Base-by-base conservation (phyloP, 1,284 basidiomycete genomes). In the Ustilago esculenta region DNA sequence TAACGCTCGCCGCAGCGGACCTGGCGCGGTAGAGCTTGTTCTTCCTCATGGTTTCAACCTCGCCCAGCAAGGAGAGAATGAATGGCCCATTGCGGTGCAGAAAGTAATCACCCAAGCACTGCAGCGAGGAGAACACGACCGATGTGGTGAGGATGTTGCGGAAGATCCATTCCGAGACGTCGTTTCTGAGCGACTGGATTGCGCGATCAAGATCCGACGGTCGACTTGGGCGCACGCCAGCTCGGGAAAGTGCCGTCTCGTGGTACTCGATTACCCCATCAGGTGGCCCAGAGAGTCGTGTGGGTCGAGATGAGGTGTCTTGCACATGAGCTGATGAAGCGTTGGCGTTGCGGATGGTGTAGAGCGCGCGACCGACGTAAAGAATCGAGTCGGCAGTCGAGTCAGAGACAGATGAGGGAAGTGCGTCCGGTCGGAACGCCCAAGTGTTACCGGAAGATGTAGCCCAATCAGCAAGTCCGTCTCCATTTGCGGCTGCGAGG, bases 81-180 rank as follows among this genome's bases (percentile, higher is more conserved):
- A 92, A 94, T 79, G 94, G 91, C 23, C 92, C 92, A 73, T 94
- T 92, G 44, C 92, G 88, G 40, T 92, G 85, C 11, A 95, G 86
- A 77, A 94, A 94, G 81, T 71, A 75, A 46, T 65, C 43, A 23
- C 53, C 54, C 88, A 92, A 82, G 5, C 88, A 87, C 55, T 90
- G 86, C 11, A 92, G 86, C 0, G 90, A 88, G 21, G 88, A 89
- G 61, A 90, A 88, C 0, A 94, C 90, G 68, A 92, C 90, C 66
- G 87, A 87, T 72, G 87, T 87, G 1, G 92, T 94, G 49, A 95
- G 85, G 27, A 95, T 89, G 75, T 93, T 92, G 27, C 88, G 83
- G 92, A 93, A 95, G 3, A 95, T 84, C 92, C 92, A 95, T 83
- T 93, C 92, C 68, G 90, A 89, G 54, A 91, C 86, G 54, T 88